phyloP scores from a whole-genome alignment of 1,284 basidiomycete species.

The Schizophyllum amplum region DNA sequence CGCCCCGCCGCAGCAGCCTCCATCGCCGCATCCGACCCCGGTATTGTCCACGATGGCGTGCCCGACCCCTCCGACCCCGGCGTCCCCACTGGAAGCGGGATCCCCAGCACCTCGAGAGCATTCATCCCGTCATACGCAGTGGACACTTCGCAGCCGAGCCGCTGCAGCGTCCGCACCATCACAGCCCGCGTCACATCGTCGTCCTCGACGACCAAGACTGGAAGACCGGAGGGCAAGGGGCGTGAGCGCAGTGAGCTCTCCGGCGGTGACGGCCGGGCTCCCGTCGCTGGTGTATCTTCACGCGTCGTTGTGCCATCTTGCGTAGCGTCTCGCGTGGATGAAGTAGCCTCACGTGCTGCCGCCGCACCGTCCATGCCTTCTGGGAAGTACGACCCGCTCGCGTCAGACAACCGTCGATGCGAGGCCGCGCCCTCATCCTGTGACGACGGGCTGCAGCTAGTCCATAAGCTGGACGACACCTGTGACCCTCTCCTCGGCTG shows the following conservation, averaged over 20 bases:
- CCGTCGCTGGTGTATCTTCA: too few species aligned
- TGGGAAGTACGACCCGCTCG: neutral
- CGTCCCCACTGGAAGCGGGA: constrained; percentile 19
- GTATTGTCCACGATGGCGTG: constrained; percentile 2
- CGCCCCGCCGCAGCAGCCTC: constrained; percentile 12
- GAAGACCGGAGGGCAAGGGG: constrained; percentile 19
- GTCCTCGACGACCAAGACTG: constrained; percentile 72
- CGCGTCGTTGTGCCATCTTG: too few species aligned
- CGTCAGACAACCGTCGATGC: neutral
- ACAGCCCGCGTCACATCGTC: constrained; percentile 73
- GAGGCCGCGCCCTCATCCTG: neutral
- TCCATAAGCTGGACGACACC: neutral
- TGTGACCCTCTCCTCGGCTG: neutral
- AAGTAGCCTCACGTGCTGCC: constrained; percentile 27
- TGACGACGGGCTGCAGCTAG: neutral
- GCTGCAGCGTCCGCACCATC: constrained; percentile 75
- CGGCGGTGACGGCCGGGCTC: too few species aligned
- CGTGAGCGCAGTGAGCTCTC: neutral
- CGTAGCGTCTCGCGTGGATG: constrained; percentile 42
- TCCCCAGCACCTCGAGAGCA: constrained; percentile 63
- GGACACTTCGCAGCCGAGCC: constrained; percentile 70
- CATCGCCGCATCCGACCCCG: constrained; percentile 1
- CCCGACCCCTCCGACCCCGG: constrained; percentile 18
- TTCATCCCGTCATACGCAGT: constrained; percentile 85
- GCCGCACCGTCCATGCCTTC: constrained; percentile 38